A percentile compares a stretch with the other conserved stretches of the same genome.
phyloP scores from a whole-genome alignment of 257 asterid genomes.

The Marsdenia floribunda region DNA sequence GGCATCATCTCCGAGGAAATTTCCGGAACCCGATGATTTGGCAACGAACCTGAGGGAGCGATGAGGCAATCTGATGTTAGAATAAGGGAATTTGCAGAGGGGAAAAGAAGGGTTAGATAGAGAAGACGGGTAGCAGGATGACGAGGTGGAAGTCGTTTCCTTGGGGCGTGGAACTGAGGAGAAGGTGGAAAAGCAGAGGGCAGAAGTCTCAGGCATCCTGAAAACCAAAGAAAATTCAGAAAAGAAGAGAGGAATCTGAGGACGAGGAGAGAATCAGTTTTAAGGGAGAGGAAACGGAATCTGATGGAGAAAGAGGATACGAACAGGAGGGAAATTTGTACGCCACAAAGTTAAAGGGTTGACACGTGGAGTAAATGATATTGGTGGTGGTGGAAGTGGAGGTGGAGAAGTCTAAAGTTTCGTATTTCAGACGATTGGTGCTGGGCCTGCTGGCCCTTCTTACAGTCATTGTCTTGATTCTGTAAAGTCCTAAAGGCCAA shows the following conservation, averaged over 20 bases:
- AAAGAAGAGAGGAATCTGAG: slow-evolving; percentile 23
- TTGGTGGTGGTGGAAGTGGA: slow-evolving; percentile 2
- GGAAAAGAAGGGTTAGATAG: neutral
- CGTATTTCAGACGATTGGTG: slow-evolving; percentile 41
- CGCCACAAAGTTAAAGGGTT: slow-evolving; percentile 36
- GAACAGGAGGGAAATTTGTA: slow-evolving; percentile 18
- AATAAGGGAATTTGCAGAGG: slow-evolving; percentile 15
- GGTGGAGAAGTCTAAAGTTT: slow-evolving; percentile 5
- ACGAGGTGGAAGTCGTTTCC: slow-evolving; percentile 28
- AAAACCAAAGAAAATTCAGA: slow-evolving; percentile 8
- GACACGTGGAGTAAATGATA: slow-evolving; percentile 32
- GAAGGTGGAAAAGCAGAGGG: slow-evolving; percentile 45
- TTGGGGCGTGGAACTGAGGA: slow-evolving; percentile 36
- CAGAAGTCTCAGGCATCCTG: slow-evolving; percentile 57
- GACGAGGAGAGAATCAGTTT: neutral
- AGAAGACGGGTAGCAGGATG: slow-evolving; percentile 27
- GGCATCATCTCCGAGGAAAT: slow-evolving; percentile 60
- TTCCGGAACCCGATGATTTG: slow-evolving; percentile 49
- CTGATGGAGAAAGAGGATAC: neutral
- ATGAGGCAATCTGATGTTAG: slow-evolving; percentile 27
- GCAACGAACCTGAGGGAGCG: slow-evolving; percentile 33
- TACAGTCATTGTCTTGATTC: neutral
- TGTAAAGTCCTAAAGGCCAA: neutral
- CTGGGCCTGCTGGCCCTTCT: neutral
- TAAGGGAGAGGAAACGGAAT: slow-evolving; percentile 15